Evolutionary conservation across 495 filamentous ascomycete species (phyloP).

Genomic region (Penicillium fimorum): DNA sequence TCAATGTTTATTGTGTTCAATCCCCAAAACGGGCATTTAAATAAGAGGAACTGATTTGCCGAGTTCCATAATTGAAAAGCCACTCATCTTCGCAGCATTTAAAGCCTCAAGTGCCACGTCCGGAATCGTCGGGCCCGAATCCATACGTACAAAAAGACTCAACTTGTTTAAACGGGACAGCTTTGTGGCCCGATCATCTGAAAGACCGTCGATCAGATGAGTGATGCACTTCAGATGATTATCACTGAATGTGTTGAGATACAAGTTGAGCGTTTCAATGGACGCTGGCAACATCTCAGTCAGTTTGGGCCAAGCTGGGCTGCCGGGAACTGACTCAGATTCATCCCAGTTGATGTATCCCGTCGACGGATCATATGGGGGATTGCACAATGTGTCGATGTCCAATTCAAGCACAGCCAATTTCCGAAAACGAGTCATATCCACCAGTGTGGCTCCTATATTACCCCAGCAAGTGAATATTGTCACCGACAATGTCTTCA

Average conservation of each 20-base stretch:
- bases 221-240: neutral
- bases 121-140: neutral
- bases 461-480: neutral
- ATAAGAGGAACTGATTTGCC: neutral
- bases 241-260: neutral
- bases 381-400: neutral
- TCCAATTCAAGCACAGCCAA: neutral
- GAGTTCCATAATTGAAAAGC: neutral
- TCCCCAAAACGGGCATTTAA: neutral
- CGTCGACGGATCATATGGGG: neutral
- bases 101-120: neutral
- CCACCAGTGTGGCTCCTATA: neutral
- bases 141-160: neutral
- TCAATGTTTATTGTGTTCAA: neutral
- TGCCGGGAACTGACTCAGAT: neutral
- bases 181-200: neutral
- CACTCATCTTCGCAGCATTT: neutral
- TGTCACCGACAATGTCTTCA: neutral
- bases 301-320: neutral
- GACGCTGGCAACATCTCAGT: neutral
- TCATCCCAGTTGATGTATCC: neutral
- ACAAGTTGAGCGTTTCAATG: neutral
- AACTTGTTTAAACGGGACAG: neutral
- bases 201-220: neutral
- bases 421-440: neutral